A percentile compares a stretch with the other conserved stretches of the same genome.
phyloP scores from a whole-genome alignment of 768 basidiomycete species.

The Phylloporus rhodoxanthus region DNA sequence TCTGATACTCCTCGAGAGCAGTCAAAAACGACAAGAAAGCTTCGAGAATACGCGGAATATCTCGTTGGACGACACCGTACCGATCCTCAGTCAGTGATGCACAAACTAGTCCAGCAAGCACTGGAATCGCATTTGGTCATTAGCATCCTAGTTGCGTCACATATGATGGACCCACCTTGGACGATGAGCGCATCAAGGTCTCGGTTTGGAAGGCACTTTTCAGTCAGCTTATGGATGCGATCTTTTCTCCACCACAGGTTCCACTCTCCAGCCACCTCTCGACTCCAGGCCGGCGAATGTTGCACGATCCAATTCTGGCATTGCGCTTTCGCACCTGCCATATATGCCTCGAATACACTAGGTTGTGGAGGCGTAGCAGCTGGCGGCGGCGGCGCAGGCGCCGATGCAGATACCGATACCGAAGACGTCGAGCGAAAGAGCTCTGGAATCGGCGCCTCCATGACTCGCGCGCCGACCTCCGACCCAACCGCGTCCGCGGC shows the following conservation, averaged over 20 bases:
- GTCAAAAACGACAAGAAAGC: slow-evolving; percentile 61
- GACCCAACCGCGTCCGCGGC: slow-evolving; percentile 45
- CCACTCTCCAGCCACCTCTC: slow-evolving; percentile 20
- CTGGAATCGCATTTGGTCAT: slow-evolving; percentile 30
- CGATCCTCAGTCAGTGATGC: slow-evolving; percentile 75
- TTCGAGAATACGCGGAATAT: slow-evolving; percentile 78
- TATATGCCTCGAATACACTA: not conserved
- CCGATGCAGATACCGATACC: slow-evolving; percentile 7
- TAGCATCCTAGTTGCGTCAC: not conserved
- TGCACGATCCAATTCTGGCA: slow-evolving; percentile 7
- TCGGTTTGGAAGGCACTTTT: slow-evolving; percentile 51
- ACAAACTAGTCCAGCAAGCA: slow-evolving; percentile 59
- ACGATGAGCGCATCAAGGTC: slow-evolving; percentile 59
- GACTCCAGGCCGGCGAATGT: slow-evolving; percentile 31
- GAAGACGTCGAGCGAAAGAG: slow-evolving; percentile 41
- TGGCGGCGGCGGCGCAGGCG: slow-evolving; percentile 1
- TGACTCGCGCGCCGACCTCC: slow-evolving; percentile 18
- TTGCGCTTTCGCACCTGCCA: slow-evolving; percentile 2
- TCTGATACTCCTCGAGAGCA: slow-evolving; percentile 61
- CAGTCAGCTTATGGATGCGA: slow-evolving; percentile 46
- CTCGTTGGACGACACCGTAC: slow-evolving; percentile 79
- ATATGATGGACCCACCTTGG: slow-evolving; percentile 40
- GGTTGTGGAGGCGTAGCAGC: not conserved
- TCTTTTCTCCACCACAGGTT: slow-evolving; percentile 54
- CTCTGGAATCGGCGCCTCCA: slow-evolving; percentile 38